Base-by-base conservation (phyloP, 306 rosid species). In the Castanea sativa region DNA sequence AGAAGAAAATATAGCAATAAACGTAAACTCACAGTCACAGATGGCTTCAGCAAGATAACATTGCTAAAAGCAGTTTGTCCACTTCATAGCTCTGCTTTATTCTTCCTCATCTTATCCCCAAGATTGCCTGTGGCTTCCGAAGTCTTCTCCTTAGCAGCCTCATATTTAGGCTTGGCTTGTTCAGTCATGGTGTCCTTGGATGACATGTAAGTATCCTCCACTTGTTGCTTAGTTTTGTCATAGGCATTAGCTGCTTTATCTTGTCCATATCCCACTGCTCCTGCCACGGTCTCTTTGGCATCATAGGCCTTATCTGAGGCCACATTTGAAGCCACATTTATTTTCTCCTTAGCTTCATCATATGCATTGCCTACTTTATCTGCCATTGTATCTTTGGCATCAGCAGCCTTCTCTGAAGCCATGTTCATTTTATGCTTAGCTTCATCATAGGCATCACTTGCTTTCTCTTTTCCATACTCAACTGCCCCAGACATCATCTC, bases 91-190 rank as follows among this genome's bases (percentile, higher is more conserved):
- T 89, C 74, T 21, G 70, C 73, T 45, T 16, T 76, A 45, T 76
- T 63, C 43, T 57, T 82, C 79, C 91, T 88, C 87, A 90, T 82
- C 75, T 56, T 68, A 35, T 81, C 94, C 75, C 93, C 93, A 70
- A 89, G 33, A 78, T 92, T 83, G 1, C 81, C 91, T 0, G 90
- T 57, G n/a, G 89, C 86, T 52, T 88, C 79, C 0, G 94, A 92
- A 70, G 80, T 91, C 61, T 74, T 87, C 80, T 90, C 97, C 82
- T 88, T 94, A 11, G 91, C 89, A 80, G 80, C 82, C 83, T 86
- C 94, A 21, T 88, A 86, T 33, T 8, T 80, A 73, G 59, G 43
- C 78, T 81, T 85, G 16, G 85, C 86, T 70, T 78, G 81, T 57
- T 81, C 32, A 8, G 78, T 76, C 87, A 32, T 32, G 8, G 78